Evolutionary conservation across 1,284 basidiomycete species (phyloP).

Genomic region (Microbotryum lychnidis-dioicae): DNA sequence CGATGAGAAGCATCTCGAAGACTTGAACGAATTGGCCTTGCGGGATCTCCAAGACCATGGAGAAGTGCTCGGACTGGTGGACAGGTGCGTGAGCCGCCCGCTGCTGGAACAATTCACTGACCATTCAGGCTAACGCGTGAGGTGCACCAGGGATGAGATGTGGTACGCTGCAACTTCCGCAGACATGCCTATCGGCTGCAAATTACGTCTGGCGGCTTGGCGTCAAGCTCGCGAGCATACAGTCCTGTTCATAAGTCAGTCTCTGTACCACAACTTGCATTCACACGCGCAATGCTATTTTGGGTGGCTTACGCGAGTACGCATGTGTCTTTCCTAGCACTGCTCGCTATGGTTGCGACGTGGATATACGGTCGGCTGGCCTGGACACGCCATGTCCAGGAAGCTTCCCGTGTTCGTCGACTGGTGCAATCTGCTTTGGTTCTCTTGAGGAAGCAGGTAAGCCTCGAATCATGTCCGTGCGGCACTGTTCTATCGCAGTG

Average conservation of each 20-base stretch:
- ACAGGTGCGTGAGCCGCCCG: constrained; percentile 50
- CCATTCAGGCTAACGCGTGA: background rate
- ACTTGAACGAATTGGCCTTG: constrained; percentile 52
- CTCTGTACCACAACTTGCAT: too few species aligned
- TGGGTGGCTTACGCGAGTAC: too few species aligned
- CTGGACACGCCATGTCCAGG: too few species aligned
- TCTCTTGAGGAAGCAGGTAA: constrained; percentile 24
- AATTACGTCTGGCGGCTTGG: constrained; percentile 58
- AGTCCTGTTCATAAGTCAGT: too few species aligned
- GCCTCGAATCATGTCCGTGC: background rate
- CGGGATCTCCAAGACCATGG: constrained; percentile 71
- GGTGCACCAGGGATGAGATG: constrained; percentile 53
- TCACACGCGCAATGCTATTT: too few species aligned
- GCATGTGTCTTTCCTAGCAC: too few species aligned
- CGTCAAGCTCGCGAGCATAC: constrained; percentile 47
- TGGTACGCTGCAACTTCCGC: constrained; percentile 70
- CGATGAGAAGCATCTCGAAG: constrained; percentile 64
- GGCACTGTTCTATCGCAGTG: background rate
- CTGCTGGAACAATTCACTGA: too few species aligned
- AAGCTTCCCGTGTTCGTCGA: too few species aligned
- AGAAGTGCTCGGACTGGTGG: constrained; percentile 63
- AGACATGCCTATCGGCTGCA: constrained; percentile 62
- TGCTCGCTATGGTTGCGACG: too few species aligned
- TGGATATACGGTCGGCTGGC: too few species aligned
- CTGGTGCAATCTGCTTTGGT: too few species aligned